phyloP scores from a whole-genome alignment of 164 flowering plant species.

The Chimonanthus salicifolius region DNA sequence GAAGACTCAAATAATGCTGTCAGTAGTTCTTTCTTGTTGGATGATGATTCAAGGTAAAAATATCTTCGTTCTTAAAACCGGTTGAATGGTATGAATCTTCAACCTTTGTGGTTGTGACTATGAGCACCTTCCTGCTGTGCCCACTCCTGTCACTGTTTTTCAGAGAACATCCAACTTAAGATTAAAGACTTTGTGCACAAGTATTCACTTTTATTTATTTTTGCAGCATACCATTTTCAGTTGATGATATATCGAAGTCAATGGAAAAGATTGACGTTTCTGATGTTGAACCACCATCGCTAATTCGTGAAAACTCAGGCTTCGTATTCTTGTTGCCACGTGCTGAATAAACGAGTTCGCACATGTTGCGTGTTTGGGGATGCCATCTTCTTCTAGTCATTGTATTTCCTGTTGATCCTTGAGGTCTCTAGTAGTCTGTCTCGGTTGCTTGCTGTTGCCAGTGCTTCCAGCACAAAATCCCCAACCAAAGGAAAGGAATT shows the following conservation, averaged over 20 bases:
- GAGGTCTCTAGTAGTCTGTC: too few species aligned
- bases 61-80: neutral
- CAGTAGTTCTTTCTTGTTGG: conserved; percentile 61
- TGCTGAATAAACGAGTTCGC: conserved; percentile 26
- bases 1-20: conserved; percentile 67
- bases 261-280: conserved; percentile 79
- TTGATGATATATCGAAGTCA: conserved; percentile 94
- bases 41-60: conserved; percentile 61
- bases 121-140: neutral
- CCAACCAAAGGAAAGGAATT: too few species aligned
- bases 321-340: conserved; percentile 84
- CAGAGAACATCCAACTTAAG: neutral
- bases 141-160: neutral
- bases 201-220: neutral
- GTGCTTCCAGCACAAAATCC: too few species aligned
- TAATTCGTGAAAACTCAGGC: conserved; percentile 87
- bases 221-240: conserved; percentile 94
- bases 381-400: too few species aligned
- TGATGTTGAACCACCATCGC: conserved; percentile 85
- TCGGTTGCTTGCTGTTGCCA: too few species aligned
- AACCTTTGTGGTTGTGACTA: neutral
- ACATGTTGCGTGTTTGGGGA: neutral
- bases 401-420: too few species aligned
- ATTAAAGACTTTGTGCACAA: neutral
- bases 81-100: neutral